These are phyloP conservation scores for Melaleuca alternifolia DNA, from an alignment of 345 rosid species.

Conservation along the genomic window DNA sequence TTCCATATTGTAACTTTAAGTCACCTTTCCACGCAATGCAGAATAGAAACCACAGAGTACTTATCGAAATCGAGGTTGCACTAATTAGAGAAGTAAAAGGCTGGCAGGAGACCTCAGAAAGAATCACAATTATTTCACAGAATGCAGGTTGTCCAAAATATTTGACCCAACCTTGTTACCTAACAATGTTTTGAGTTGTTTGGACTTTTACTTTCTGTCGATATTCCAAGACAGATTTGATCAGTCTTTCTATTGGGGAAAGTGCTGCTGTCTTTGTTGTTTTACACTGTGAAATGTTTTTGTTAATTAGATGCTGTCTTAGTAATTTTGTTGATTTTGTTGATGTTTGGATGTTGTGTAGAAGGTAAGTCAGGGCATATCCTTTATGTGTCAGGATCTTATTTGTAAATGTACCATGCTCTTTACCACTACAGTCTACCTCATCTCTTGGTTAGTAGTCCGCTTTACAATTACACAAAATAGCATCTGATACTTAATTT, in stretches of 20 bases:
- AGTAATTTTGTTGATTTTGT: background rate
- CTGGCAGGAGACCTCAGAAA: background rate
- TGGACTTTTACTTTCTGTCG: background rate
- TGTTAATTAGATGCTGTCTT: background rate
- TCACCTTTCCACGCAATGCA: background rate
- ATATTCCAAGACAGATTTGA: background rate
- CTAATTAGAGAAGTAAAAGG: background rate
- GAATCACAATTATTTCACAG: background rate
- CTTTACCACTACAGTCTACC: background rate
- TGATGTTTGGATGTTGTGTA: background rate
- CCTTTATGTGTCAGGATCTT: background rate
- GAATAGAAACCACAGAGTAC: background rate
- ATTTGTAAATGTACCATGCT: background rate
- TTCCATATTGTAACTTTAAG: background rate
- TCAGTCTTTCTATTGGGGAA: background rate
- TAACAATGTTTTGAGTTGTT: background rate
- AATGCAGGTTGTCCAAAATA: background rate
- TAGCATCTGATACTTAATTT: background rate
- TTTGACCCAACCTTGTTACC: background rate
- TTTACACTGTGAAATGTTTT: background rate
- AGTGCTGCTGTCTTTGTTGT: background rate
- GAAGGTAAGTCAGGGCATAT: background rate
- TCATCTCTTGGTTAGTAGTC: background rate
- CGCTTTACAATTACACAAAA: background rate
- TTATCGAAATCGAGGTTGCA: background rate